Evolutionary conservation across 2,329 filamentous ascomycete species (phyloP).

Genomic region (Epichloe gansuensis): DNA sequence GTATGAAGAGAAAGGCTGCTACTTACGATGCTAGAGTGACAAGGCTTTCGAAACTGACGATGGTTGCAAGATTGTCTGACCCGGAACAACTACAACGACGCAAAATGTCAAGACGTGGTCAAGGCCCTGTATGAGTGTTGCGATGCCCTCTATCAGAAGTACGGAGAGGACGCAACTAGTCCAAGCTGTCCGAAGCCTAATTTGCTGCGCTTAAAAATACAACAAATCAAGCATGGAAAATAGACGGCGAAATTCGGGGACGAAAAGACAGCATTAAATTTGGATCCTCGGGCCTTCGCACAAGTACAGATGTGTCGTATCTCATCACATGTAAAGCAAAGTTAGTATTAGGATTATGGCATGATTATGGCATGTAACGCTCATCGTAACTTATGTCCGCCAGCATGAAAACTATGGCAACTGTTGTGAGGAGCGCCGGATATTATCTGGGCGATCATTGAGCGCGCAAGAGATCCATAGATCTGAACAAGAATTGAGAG

Average conservation of each 20-base stretch:
- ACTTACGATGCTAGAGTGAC: not conserved
- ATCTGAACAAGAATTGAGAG: conserved; percentile 86
- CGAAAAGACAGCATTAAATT: not conserved
- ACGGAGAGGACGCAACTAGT: conserved; percentile 63
- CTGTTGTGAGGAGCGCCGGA: conserved; percentile 57
- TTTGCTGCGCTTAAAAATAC: conserved; percentile 71
- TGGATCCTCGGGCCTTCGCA: not conserved
- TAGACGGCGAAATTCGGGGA: not conserved
- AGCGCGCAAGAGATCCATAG: conserved; percentile 86
- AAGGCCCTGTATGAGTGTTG: conserved; percentile 91
- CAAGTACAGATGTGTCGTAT: not conserved
- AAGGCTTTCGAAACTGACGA: not conserved
- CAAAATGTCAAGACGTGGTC: conserved; percentile 64
- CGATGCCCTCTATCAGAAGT: conserved; percentile 68
- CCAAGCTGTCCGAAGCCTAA: conserved; percentile 76
- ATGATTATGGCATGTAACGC: conserved; percentile 29
- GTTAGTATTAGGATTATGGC: not conserved
- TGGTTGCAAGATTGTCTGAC: conserved; percentile 61
- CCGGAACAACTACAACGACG: conserved; percentile 75
- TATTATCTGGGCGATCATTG: conserved; percentile 87
- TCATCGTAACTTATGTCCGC: conserved; percentile 29
- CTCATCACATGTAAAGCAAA: not conserved
- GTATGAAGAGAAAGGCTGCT: conserved; percentile 29
- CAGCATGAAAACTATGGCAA: conserved; percentile 45
- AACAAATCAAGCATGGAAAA: conserved; percentile 46